Base-by-base conservation (phyloP, 192 early-diverging fungal species). In the Powellomyces hirtus region DNA sequence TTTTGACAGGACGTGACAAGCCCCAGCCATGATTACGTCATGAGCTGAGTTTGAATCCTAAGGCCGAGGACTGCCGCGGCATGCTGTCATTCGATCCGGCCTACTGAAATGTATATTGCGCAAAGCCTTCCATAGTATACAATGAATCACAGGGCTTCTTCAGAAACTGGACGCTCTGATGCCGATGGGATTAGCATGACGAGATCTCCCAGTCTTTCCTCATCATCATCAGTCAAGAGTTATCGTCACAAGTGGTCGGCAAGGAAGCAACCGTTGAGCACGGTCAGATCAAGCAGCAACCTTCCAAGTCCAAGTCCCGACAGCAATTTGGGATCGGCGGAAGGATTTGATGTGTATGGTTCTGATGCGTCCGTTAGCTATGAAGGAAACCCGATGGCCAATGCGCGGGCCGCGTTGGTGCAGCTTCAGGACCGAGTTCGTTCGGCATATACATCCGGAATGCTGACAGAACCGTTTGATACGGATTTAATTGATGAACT, bases 401-500 rank as follows among this genome's bases (percentile, higher is more conserved):
- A 27, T 2, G 59, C 31, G 36, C 34, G 59, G 10, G 37, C 37
- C 11, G 59, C 59, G 37, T 37, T 16, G 18, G 1, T 11, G 3
- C 2, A 60, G 16, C 35, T 60, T 37, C 59, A 60, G 59, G 59
- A 60, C n/a, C 59, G 59, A 3, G 37, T 60, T 2, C 30, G 35
- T 1, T 3, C 29, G 5, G 16, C n/a, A 3, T 60, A 37, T 16
- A 31, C 59, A 60, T n/a, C 16, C 35, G 33, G 36, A 60, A 14
- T 38, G 36, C 59, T 38, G n/a, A 13, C 24, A 18, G 36, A 33
- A 36, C n/a, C 36, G 29, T 60, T 77, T 31, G 67, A 74, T 42
- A 46, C 38, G 14, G 61, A 52, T 10, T 53, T 46, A 20, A 31
- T 75, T 14, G 45, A 55, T 5, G 60, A 74, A 14, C 34, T 78